These are phyloP conservation scores for Tetrapisispora iriomotensis DNA, from an alignment of 805 yeast genomes.

Conservation along the genomic window DNA sequence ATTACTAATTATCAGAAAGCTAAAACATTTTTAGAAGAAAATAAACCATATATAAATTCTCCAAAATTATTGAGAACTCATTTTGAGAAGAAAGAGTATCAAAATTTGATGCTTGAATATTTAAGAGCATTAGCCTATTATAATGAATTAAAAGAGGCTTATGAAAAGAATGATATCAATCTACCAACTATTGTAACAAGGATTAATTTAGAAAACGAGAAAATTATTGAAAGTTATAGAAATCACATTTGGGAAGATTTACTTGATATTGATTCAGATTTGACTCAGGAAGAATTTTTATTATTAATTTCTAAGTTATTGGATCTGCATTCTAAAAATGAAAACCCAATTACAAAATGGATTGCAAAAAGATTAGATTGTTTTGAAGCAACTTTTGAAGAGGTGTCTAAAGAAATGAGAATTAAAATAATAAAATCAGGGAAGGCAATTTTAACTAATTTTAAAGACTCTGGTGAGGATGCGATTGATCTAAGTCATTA, in stretches of 20 bases:
- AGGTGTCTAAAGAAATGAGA: slow-evolving; percentile 34
- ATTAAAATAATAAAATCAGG: slow-evolving; percentile 34
- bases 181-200: slow-evolving; percentile 33
- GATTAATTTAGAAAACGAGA: slow-evolving; percentile 49
- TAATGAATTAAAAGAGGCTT: slow-evolving; percentile 9
- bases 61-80: slow-evolving; percentile 40
- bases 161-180: slow-evolving; percentile 11
- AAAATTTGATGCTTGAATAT: slow-evolving; percentile 48
- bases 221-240: slow-evolving; percentile 45
- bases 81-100: slow-evolving; percentile 44
- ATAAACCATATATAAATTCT: slow-evolving; percentile 45
- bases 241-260: slow-evolving; percentile 44
- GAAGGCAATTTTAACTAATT: slow-evolving; percentile 29
- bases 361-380: slow-evolving; percentile 39
- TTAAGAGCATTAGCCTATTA: slow-evolving; percentile 35
- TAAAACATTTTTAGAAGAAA: slow-evolving; percentile 40
- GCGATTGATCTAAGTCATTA: slow-evolving; percentile 29
- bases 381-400: slow-evolving; percentile 32
- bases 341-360: slow-evolving; percentile 59
- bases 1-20: slow-evolving; percentile 42
- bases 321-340: slow-evolving; percentile 38
- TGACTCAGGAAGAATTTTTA: slow-evolving; percentile 28
- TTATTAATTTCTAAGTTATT: slow-evolving; percentile 43
- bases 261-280: slow-evolving; percentile 11
- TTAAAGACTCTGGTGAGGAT: slow-evolving; percentile 10